These are phyloP conservation scores for Chaetomium tenue DNA, from an alignment of 495 filamentous ascomycete species.

Conservation along the genomic window DNA sequence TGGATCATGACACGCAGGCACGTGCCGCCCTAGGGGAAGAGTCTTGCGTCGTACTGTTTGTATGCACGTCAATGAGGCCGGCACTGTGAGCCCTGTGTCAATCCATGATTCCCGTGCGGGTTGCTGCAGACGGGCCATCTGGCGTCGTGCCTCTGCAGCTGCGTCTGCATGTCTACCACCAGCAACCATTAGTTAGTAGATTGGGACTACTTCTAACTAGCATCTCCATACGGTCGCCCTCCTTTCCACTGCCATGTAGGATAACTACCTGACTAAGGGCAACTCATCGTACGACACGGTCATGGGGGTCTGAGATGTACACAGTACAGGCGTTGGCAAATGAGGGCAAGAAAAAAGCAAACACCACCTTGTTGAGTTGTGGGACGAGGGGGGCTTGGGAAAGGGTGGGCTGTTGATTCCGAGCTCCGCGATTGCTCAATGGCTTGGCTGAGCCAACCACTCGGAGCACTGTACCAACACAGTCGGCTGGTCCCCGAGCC, in stretches of 20 bases:
- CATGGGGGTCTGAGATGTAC: too few species aligned
- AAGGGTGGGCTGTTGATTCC: not conserved
- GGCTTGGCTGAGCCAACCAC: not conserved
- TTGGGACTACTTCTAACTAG: too few species aligned
- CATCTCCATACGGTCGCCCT: too few species aligned
- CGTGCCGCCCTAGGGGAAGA: not conserved
- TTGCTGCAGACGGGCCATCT: constrained; percentile 11
- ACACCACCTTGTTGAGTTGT: not conserved
- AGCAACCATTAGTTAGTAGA: too few species aligned
- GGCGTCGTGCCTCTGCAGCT: constrained; percentile 2
- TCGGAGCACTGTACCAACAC: not conserved
- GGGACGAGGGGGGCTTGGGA: not conserved
- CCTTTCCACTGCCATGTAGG: too few species aligned
- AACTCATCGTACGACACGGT: too few species aligned
- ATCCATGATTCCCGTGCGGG: constrained; percentile 1
- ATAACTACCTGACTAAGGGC: too few species aligned
- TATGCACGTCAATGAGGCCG: not conserved
- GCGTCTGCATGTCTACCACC: not conserved
- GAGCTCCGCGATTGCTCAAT: constrained; percentile 14
- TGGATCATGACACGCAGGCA: not conserved
- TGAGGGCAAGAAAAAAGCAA: constrained; percentile 5
- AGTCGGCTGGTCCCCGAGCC: not conserved
- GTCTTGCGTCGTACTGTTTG: not conserved
- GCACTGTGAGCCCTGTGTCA: not conserved
- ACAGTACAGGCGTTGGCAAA: not conserved